Evolutionary conservation across 176 grass and related monocot genomes (phyloP), one percentile per base, ranked within the genome.

Genomic region (Oryza glumipatula): DNA sequence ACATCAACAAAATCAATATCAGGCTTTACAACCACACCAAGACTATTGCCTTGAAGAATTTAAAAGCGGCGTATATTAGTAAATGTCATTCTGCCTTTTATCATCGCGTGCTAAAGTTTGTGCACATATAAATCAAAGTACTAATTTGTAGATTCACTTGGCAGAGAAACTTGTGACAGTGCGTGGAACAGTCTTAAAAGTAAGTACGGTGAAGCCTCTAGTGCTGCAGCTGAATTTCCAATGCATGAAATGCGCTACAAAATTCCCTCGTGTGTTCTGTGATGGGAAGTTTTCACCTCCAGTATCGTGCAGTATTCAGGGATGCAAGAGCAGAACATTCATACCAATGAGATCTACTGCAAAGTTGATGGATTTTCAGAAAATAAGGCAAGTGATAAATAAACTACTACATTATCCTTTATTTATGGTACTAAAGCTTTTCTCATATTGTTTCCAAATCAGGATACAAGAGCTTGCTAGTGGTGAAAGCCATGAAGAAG

Each of bases 281-380:
- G 93, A 98, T 85, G 96, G 96, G 16, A 98, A 95, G 68, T 95
- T 95, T 92, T 94, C 89, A 61, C 88, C 93, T 46, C 96, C 96
- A 36, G 52, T 80, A 73, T 89, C 84, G 46, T 98, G 96, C 67
- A 14, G 4, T 86, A 83, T 85, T 44, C 87, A 85, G 24, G 93
- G 96, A 78, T 98, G 96, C 89, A 98, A 93, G 79, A 90, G 93
- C 83, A 88, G 82, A 79, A 92, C 83, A 19, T 98, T 98, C 82
- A 89, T 8, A 7, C 96, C 96, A 7, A 14, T 79, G 43, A 87
- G 93, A 90, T 83, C 89, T 86, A 88, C 83, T 67, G 89, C 91
- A n/a, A 83, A 92, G 56, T 78, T 93, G 77, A 87, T 98, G 3
- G 96, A 98, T 90, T 94, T 98, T 78, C 96, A 98, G 82, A 98